Percentiles rank a stretch among this genome's conserved stretches.
Conservation (phyloP, 192 early-diverging fungal genomes). For the Funneliformis geosporum region DNA sequence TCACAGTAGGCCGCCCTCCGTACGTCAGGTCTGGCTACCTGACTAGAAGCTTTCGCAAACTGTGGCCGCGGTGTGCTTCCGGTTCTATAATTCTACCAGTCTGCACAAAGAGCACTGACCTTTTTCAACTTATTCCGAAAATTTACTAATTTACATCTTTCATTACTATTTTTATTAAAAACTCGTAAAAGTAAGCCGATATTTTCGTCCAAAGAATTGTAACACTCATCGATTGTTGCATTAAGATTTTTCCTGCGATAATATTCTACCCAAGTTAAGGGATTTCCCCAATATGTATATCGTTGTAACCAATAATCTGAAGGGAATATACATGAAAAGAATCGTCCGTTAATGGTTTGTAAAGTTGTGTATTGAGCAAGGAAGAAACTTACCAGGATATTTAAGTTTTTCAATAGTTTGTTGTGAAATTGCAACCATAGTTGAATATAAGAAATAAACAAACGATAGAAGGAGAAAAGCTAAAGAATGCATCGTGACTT, state of each 20-base stretch:
- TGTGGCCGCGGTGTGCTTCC: constrained; percentile 7
- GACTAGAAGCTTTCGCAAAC: constrained; percentile 7
- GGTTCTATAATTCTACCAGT: constrained; percentile 17
- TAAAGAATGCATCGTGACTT: too few relatives aligned
- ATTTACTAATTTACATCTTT: neutral
- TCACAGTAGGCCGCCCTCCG: constrained; percentile 4
- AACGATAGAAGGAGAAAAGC: too few relatives aligned
- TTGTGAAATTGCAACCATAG: too few relatives aligned
- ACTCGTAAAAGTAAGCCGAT: constrained; percentile 4
- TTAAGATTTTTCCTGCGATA: neutral
- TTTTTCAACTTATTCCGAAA: neutral
- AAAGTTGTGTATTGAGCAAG: constrained; percentile 3
- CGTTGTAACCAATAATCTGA: neutral
- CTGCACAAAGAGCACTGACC: constrained; percentile 10
- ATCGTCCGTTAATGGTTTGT: constrained; percentile 7
- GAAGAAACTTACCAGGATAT: constrained; percentile 1
- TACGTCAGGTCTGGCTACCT: constrained; percentile 5
- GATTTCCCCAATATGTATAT: constrained; percentile 7
- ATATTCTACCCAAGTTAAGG: neutral
- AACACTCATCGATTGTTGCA: constrained; percentile 2
- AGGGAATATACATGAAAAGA: neutral
- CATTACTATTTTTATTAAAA: constrained; percentile 1
- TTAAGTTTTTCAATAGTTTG: constrained; percentile 13
- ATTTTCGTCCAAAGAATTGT: neutral
- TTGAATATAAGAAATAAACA: too few relatives aligned